Base-by-base conservation (phyloP, 148 eudicot species). In the Linanthus parryae region DNA sequence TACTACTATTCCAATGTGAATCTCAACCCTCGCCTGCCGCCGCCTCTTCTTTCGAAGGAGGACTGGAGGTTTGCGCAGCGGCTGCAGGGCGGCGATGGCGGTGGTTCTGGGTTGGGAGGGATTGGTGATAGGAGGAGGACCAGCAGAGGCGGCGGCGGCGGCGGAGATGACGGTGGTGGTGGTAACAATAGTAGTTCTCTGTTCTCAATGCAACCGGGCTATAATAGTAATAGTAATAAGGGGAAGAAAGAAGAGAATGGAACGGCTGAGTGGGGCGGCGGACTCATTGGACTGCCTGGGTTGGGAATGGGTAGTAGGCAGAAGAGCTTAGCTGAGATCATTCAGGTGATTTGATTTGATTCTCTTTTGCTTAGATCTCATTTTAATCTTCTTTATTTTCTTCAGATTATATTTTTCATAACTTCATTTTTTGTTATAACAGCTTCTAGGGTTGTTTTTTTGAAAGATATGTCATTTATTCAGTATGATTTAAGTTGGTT, bases 331-430 rank as follows among this genome's bases (percentile, higher is more conserved):
- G 85, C 85, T 41, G 92, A 78, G 56, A 73, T 83, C 50, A 49
- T 83, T 65, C 96, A 88, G 96, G 96, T 88, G 52, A 49, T 60
- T 22, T 15, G n/a, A n/a, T n/a, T n/a, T n/a, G n/a, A n/a, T n/a
- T n/a, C n/a, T n/a, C n/a, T n/a, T n/a, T n/a, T n/a, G n/a, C n/a
- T n/a, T n/a, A n/a, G n/a, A 29, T 29, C 6, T 25, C 16, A 28
- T 17, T 49, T 48, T 18, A 3, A 38, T 15, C 10, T 19, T 21
- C 23, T 44, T 17, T 42, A 39, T 4, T 42, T 42, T 42, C 20
- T 42, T 17, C 22, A 1, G n/a, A n/a, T n/a, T n/a, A n/a, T n/a
- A n/a, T n/a, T n/a, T n/a, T n/a, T n/a, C n/a, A n/a, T n/a, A n/a
- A n/a, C n/a, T n/a, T n/a, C n/a, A n/a, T n/a, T n/a, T n/a, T n/a